Evolutionary conservation across 106 monocot genomes (phyloP).

Genomic region (Vanilla planifolia): DNA sequence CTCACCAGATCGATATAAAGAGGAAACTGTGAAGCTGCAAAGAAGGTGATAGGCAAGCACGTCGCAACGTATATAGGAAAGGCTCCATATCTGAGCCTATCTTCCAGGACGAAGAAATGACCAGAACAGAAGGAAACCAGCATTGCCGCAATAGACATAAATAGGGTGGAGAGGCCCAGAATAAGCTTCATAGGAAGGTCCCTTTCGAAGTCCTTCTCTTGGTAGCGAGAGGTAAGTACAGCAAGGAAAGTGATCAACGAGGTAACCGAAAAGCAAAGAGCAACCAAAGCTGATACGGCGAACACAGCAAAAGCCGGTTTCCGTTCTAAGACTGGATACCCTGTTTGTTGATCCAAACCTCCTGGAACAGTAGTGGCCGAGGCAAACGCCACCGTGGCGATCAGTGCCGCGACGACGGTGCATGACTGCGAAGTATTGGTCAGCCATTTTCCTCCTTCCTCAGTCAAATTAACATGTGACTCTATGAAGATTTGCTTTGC

Average conservation of each 20-base stretch:
- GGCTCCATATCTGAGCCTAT: constrained; percentile 10
- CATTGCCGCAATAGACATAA: constrained; percentile 13
- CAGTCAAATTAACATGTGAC: background rate
- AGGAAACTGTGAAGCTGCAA: constrained; percentile 7
- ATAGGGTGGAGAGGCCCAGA: constrained; percentile 6
- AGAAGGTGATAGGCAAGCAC: constrained; percentile 5
- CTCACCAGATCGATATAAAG: constrained; percentile 9
- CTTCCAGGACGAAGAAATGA: constrained; percentile 15
- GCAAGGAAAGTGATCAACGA: constrained; percentile 22
- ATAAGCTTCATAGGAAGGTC: constrained; percentile 6
- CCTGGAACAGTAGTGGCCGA: constrained; percentile 20
- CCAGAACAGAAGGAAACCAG: constrained; percentile 14
- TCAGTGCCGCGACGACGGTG: constrained; percentile 9
- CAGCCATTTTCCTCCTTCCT: constrained; percentile 14
- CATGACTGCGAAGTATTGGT: constrained; percentile 15
- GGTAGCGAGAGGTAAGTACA: constrained; percentile 17
- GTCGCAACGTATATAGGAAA: constrained; percentile 7
- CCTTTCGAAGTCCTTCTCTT: constrained; percentile 12
- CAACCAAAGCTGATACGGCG: constrained; percentile 13
- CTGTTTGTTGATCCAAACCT: background rate
- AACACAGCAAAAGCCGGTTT: constrained; percentile 7
- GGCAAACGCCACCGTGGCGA: constrained; percentile 18
- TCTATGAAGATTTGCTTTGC: constrained; percentile 8
- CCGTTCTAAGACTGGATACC: constrained; percentile 2
- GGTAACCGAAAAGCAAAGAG: constrained; percentile 22